Conservation (phyloP, 441 rosid genomes). For the Gossypium davidsonii region DNA sequence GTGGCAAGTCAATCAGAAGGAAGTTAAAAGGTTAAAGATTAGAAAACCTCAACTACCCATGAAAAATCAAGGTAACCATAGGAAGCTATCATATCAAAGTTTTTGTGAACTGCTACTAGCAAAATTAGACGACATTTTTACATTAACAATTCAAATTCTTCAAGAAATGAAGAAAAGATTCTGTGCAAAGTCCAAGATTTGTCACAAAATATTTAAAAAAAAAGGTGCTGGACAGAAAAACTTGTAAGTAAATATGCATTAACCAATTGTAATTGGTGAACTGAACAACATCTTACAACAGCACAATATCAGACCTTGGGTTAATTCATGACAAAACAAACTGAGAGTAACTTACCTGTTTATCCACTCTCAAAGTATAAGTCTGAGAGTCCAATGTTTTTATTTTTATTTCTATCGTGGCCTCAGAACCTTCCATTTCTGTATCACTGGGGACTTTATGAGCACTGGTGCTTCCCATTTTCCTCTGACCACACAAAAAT, state of each 20-base stretch:
- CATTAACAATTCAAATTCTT: conserved; percentile 1
- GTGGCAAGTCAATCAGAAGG: neutral
- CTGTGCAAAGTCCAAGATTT: neutral
- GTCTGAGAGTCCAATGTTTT: conserved; percentile 94
- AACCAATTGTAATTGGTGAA: neutral
- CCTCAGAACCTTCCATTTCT: conserved; percentile 47
- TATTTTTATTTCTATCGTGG: conserved; percentile 76
- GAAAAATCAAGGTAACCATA: neutral
- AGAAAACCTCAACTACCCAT: neutral
- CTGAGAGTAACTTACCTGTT: conserved; percentile 49
- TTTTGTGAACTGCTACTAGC: neutral
- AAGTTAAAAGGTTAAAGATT: neutral
- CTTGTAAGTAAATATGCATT: neutral
- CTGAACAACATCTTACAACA: neutral
- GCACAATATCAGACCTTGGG: neutral
- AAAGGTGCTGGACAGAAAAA: neutral
- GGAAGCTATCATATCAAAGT: neutral
- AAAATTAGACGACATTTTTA: neutral
- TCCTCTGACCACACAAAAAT: conserved; percentile 21
- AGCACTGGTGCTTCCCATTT: conserved; percentile 57
- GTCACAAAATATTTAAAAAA: neutral
- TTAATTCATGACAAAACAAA: conserved; percentile 8
- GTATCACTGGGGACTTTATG: conserved; percentile 30
- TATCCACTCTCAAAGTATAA: conserved; percentile 79
- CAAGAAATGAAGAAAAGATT: neutral